Base-by-base conservation (phyloP, 2,329 filamentous ascomycete species). In the Aschersonia sp. region DNA sequence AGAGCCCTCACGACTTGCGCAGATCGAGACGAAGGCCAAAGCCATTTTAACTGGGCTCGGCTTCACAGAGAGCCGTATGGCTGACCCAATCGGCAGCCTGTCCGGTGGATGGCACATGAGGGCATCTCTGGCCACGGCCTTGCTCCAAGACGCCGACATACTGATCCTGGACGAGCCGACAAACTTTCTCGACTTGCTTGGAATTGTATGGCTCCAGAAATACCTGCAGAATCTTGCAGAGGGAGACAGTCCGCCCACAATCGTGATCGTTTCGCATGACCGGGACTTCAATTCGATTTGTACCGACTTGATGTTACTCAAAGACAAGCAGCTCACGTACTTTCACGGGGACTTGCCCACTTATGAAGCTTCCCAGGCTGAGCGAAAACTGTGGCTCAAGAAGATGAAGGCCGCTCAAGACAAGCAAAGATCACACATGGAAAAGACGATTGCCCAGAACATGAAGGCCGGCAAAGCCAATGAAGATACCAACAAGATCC, bases 161-260 rank as follows among this genome's bases (percentile, higher is more conserved):
- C 70, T 94, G 49, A 81, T 94, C 45, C 76, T 94, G 2, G 87
- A 94, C 60, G 87, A 94, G 59, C 87, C 87, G 0, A 94, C 87
- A 35, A 94, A 94, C 58, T 94, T 87, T 58, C 73, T 94, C 1
- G 87, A 94, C 57, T 69, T 94, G 1, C 72, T 88, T 0, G 85
- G 84, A 1, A 88, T 94, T 49, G 77, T 94, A 48, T 94, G 87
- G 86, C 70, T 95, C 1, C 83, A 94, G 58, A 74, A 74, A 10
- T 82, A 88, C 57, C 74, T 94, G 8, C 68, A 74, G 39, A 66
- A 72, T 1, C 62, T 82, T 3, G 69, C 71, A 4, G 73, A 78
- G 22, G 62, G 61, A 0, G 65, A 71, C 0, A 64, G 70, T 2
- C 76, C 74, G 0, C 76, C 76, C 0, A 92, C 86, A 0, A 71